Base-by-base conservation (phyloP, 768 basidiomycete species). In the Hygrocybe punicea region DNA sequence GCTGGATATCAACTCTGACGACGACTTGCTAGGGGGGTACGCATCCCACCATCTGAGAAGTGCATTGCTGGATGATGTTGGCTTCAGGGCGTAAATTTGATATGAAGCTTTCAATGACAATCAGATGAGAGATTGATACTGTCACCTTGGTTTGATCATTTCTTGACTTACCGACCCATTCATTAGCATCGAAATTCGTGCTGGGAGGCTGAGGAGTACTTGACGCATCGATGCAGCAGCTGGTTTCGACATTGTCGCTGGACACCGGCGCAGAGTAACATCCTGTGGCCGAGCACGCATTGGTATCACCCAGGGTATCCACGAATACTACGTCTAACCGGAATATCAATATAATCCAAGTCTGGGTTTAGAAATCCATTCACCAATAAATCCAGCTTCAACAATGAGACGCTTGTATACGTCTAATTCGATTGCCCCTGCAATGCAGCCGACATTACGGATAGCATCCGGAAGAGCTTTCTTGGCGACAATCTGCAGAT, bases 1-100 rank as follows among this genome's bases (percentile, higher is more conserved):
- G 7, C 69, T 69, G 2, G 72, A 65, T 29, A 80, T 48, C 2
- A 61, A 44, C 1, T 64, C 62, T 5, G 72, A 70, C 1, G 71
- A 62, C 1, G 78, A 73, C 39, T 64, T 62, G 35, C 70, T 67
- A 5, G 60, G 44, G 0, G 84, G 83, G 61, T 79, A 83, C 0
- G 81, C 82, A 53, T 83, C 78, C 81, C 80, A 82, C 80, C 79
- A 84, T 2, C 70, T 69, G 14, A 69, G 63, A 33, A 84, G 71
- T 4, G 71, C 60, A 1, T 51, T 57, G 6, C 37, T 52, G 1
- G 59, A 59, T 3, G 56, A 50, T n/a, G 14, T 35, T 2, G 67
- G 58, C 35, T 83, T 83, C 16, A 62, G 50, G 3, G 79, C 80
- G 35, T 75, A 77, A 19, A 84, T 76, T 49, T 77, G 75, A 65